Conservation (phyloP, 495 filamentous ascomycete genomes). For the Podospora fimiseda region DNA sequence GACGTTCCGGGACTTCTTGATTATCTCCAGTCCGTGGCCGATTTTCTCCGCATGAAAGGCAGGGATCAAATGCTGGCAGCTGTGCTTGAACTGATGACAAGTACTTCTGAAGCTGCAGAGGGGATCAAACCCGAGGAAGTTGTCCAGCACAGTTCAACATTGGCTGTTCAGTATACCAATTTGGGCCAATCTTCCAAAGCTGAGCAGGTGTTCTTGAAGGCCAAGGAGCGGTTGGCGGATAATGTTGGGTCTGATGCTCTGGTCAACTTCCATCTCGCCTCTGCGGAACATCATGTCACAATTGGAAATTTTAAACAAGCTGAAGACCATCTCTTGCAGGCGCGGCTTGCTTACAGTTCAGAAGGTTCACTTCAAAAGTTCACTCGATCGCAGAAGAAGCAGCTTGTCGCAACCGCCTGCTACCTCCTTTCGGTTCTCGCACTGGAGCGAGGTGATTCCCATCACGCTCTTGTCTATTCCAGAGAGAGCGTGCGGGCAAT, state of each 20-base stretch:
- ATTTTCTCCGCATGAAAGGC: conserved; percentile 75
- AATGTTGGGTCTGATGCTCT: conserved; percentile 23
- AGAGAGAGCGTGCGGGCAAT: conserved; percentile 60
- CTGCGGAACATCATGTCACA: conserved; percentile 66
- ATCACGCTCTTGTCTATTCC: conserved; percentile 59
- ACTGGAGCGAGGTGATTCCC: conserved; percentile 55
- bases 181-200: conserved; percentile 75
- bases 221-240: conserved; percentile 33
- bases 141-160: conserved; percentile 49
- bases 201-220: conserved; percentile 54
- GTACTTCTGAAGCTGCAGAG: conserved; percentile 51
- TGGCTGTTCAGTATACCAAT: conserved; percentile 67
- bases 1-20: conserved; percentile 52
- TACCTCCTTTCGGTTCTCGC: conserved; percentile 57
- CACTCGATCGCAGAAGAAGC: conserved; percentile 27
- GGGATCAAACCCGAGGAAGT: conserved; percentile 48
- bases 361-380: conserved; percentile 15
- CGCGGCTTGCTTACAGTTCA: conserved; percentile 25
- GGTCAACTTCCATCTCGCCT: conserved; percentile 59
- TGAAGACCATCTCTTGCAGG: conserved; percentile 35
- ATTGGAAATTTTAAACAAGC: conserved; percentile 60
- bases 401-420: conserved; percentile 46
- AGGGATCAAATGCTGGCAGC: conserved; percentile 38
- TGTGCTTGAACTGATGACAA: conserved; percentile 40
- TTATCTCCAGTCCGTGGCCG: conserved; percentile 62